Evolutionary conservation across 2,329 filamentous ascomycete genomes (phyloP), one percentile per base, ranked within the genome.

Genomic region (Magnaporthiopsis poae): DNA sequence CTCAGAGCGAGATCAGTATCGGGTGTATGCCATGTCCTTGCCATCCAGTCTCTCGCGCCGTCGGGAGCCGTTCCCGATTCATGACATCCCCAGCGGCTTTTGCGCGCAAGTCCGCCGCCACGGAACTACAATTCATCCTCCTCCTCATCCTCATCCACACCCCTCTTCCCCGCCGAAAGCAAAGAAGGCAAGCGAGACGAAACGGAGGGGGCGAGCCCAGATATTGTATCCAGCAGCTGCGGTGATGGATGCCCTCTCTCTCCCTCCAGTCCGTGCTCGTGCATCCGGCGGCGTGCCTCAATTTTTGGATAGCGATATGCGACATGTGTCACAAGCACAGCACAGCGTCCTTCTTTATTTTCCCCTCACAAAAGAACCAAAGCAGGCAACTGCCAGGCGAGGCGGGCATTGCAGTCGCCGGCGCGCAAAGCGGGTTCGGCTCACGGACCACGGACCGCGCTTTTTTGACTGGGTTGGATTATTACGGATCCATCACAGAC

Each of bases 1-100:
- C 13, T 56, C 46, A 25, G 46, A 21, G 46, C 21, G 18, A 9
- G n/a, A 56, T 56, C 39, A 25, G 21, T 56, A 56, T 56, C 46
- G 46, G 46, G 5, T 56, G 21, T 13, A 33, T 61, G 60, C 12
- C 60, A 31, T 31, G 60, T 61, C 60, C 60, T 33, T 31, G 60
- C 31, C 60, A 61, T 61, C 60, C 60, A 61, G 27, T 61, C 60
- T 61, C 25, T 61, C 27, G 60, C 27, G 60, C n/a, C 60, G 60
- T 27, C 27, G 27, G 18, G 27, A 33, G 60, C 25, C 21, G 27
- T 29, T 33, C 60, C 60, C 27, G 60, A 61, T 61, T 61, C 60
- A 61, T 61, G 60, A 29, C 60, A 18, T 61, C 27, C 31, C 59
- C 31, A 8, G 39, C 39, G 12, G 31, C 25, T 61, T 15, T 33